Evolutionary conservation across 163 green algal species (phyloP).

Genomic region (Scenedesmus sp.): DNA sequence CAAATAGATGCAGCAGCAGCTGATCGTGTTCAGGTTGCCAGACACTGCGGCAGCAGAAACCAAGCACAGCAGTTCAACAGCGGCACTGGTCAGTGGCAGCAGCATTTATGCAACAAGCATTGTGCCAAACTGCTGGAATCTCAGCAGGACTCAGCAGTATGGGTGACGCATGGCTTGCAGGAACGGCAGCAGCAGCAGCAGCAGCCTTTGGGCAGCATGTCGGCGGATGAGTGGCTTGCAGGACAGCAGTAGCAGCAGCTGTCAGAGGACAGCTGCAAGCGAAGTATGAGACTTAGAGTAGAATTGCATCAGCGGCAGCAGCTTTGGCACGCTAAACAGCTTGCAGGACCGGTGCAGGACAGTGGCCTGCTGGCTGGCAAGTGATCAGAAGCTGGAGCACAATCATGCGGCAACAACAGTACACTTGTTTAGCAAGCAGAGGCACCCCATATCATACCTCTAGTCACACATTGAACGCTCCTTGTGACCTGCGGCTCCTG

Average conservation of each 20-base stretch:
- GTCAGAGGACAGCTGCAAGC: neutral
- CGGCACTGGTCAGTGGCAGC: no score
- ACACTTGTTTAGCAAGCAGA: neutral
- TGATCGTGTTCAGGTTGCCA: no score
- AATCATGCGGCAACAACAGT: neutral
- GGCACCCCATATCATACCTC: neutral
- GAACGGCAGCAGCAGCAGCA: neutral
- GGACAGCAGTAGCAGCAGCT: neutral
- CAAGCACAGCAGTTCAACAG: no score
- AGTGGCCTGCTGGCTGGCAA: neutral
- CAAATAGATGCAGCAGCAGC: no score
- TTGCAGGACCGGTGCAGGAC: neutral
- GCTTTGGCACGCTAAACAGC: neutral
- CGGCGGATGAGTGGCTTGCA: neutral
- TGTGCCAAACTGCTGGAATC: no score
- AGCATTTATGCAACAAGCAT: no score
- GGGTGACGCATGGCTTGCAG: neutral
- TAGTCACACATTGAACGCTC: neutral
- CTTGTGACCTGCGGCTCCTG: neutral
- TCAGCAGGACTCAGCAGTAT: no score
- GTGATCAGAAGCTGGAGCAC: neutral
- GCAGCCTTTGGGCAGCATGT: neutral
- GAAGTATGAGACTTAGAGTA: neutral
- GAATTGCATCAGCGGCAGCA: neutral
- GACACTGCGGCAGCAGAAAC: no score